A percentile compares a stretch with the other conserved stretches of the same genome.
These are phyloP conservation scores for Eucalyptus victrix DNA, from an alignment of 345 rosid species.

Conservation along the genomic window DNA sequence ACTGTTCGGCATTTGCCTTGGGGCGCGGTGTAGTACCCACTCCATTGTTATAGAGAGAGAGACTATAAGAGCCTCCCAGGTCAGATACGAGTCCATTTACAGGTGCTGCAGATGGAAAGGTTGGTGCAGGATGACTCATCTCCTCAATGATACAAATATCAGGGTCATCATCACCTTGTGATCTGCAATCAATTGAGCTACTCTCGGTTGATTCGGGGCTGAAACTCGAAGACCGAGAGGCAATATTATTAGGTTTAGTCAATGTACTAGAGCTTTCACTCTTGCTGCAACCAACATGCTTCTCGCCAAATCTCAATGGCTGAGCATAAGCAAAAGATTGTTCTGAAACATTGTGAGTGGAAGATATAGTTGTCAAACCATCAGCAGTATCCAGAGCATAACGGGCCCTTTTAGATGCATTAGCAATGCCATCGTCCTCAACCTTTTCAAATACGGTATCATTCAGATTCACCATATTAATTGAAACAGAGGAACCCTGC, in stretches of 20 bases:
- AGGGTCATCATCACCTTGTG: constrained; percentile 52
- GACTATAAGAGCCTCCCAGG: constrained; percentile 2
- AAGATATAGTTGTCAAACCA: constrained; percentile 3
- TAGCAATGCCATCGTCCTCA: constrained; percentile 5
- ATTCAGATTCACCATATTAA: constrained; percentile 1
- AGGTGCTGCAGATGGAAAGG: constrained; percentile 14
- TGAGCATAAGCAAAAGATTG: constrained; percentile 10
- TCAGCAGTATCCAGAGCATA: constrained; percentile 6
- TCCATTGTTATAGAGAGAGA: constrained; percentile 18
- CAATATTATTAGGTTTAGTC: constrained; percentile 14
- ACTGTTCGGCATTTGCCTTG: constrained; percentile 38
- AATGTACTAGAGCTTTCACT: constrained; percentile 20
- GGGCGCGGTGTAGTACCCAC: constrained; percentile 20
- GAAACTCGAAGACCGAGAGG: constrained; percentile 28
- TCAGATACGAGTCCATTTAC: background rate
- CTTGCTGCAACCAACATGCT: constrained; percentile 4
- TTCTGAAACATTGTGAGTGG: constrained; percentile 3
- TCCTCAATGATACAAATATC: constrained; percentile 76
- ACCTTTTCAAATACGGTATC: background rate
- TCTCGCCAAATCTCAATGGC: constrained; percentile 11
- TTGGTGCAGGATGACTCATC: constrained; percentile 40
- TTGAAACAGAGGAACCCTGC: constrained; percentile 8
- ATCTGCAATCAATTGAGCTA: constrained; percentile 43
- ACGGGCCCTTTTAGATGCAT: constrained; percentile 9
- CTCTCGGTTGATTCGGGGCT: constrained; percentile 68